A percentile compares a stretch with the other conserved stretches of the same genome.
These are phyloP conservation scores for Xylaria sp. DNA, from an alignment of 495 filamentous ascomycete genomes.

Conservation along the genomic window DNA sequence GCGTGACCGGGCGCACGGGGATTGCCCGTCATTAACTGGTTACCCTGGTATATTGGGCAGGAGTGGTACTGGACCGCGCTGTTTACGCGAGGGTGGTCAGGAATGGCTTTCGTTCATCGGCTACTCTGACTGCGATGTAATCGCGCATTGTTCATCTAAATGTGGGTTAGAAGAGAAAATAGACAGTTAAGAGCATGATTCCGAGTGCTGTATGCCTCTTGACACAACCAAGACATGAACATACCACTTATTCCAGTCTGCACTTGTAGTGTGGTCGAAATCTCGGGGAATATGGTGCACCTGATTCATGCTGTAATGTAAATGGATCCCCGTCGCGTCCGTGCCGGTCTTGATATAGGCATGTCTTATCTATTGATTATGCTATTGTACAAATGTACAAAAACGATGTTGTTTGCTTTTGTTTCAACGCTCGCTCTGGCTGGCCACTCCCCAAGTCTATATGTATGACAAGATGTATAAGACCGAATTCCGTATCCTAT, in stretches of 20 bases:
- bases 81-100: neutral
- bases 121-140: neutral
- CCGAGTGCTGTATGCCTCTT: constrained; percentile 4
- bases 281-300: neutral
- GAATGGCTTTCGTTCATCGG: constrained; percentile 28
- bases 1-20: neutral
- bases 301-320: neutral
- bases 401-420: constrained; percentile 20
- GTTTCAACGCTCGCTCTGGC: constrained; percentile 21
- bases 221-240: neutral
- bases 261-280: neutral
- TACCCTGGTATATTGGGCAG: neutral
- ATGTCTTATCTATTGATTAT: constrained; percentile 26
- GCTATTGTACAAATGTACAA: constrained; percentile 28
- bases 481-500: constrained; percentile 1
- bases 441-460: constrained; percentile 19
- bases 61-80: neutral
- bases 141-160: neutral
- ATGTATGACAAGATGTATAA: constrained; percentile 5
- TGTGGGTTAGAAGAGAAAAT: neutral
- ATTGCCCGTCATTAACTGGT: neutral
- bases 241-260: neutral
- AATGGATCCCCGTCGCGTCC: neutral
- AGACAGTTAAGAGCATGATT: constrained; percentile 8
- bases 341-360: constrained; percentile 15